Base-by-base conservation (phyloP, 768 basidiomycete species). In the Chalciporus chontae region DNA sequence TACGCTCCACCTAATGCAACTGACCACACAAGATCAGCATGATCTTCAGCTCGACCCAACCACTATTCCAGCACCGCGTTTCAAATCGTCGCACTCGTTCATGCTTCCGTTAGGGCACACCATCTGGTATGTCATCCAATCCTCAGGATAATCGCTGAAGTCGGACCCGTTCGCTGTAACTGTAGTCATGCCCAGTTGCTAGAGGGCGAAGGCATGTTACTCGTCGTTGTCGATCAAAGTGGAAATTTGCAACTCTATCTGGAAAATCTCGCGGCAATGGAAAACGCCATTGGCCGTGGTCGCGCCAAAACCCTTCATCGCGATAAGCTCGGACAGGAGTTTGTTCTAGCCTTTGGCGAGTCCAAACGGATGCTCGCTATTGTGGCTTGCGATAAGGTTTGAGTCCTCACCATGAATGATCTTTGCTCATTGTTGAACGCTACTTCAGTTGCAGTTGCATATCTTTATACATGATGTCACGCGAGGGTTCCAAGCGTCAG, bases 341-440 rank as follows among this genome's bases (percentile, higher is more conserved):
- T 72, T 43, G 37, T 78, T 10, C 45, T 82, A 10, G 70, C 81
- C 0, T 81, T 73, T 47, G 80, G 83, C 43, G 81, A 83, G 56
- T 63, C 68, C 5, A 75, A 72, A 51, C 70, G 76, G 3, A 71
- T 78, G 63, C 65, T 84, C 31, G 71, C 72, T 4, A 42, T 82
- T 8, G 71, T 78, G 50, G 66, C 71, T 5, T 60, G 70, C 5
- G 64, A 64, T 1, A 79, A 75, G 69, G 79, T 79, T 41, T 8
- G 51, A 3, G 24, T 8, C 26, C 6, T 18, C 11, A 8, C 10
- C 8, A 27, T 40, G 8, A 2, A 9, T 26, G 9, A 7, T 6
- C 40, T n/a, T 8, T 6, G 18, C 27, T 21, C 31, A 18, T 29
- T 19, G 27, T 37, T 54, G 26, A 64, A 15, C 8, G 9, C 3